Percentiles rank a stretch among this genome's conserved stretches.
phyloP scores from a whole-genome alignment of 768 basidiomycete species.

The Leccinum rimulosum region DNA sequence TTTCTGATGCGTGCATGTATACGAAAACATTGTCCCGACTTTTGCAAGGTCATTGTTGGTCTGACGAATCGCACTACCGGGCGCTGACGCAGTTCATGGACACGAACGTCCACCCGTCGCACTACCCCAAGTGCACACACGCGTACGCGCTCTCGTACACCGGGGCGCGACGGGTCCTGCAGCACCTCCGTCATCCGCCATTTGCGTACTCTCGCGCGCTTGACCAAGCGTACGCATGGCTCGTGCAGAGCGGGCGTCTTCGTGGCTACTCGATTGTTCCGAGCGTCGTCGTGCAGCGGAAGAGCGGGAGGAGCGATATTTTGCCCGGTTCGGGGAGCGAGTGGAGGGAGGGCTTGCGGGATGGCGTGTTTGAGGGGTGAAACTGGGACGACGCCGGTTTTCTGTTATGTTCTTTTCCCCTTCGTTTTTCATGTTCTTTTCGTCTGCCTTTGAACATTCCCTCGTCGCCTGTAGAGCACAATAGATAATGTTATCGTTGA shows the following conservation, averaged over 20 bases:
- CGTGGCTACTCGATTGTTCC: constrained; percentile 65
- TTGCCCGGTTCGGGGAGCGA: constrained; percentile 44
- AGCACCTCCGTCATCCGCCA: constrained; percentile 55
- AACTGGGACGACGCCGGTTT: not conserved
- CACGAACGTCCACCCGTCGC: constrained; percentile 52
- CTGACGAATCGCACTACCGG: constrained; percentile 54
- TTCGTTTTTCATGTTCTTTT: not conserved
- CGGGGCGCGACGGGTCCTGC: constrained; percentile 61
- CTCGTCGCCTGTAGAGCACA: not conserved
- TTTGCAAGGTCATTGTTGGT: constrained; percentile 73
- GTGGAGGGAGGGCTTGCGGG: constrained; percentile 51
- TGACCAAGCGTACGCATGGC: constrained; percentile 72
- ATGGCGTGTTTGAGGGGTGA: constrained; percentile 44
- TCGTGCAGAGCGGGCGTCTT: constrained; percentile 54
- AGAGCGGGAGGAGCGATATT: constrained; percentile 56
- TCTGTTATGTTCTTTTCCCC: not conserved
- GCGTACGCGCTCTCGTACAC: constrained; percentile 60
- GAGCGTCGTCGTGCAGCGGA: constrained; percentile 65
- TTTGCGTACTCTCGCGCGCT: constrained; percentile 79
- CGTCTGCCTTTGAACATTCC: not conserved
- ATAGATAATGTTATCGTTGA: not conserved
- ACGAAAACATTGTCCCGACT: not conserved
- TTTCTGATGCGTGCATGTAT: not conserved
- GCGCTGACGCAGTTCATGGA: constrained; percentile 29
- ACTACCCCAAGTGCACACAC: constrained; percentile 67